Base-by-base conservation (phyloP, 148 eudicot genomes). In the Spergularia marina region DNA sequence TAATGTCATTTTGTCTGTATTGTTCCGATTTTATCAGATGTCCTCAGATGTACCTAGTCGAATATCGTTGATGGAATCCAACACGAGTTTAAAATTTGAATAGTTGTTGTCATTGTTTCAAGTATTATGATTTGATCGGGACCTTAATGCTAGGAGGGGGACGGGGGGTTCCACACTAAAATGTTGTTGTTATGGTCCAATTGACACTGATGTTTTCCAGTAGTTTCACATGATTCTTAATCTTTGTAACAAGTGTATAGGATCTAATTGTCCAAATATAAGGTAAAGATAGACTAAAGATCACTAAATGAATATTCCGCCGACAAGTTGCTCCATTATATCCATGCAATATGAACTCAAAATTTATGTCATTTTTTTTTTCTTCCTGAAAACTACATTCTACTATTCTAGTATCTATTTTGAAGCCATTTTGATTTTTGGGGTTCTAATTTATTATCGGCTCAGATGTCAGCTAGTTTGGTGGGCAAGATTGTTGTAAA, bases 281-380 rank as follows among this genome's bases (percentile, higher is more conserved):
- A 47, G 70, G 23, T 68, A 30, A 73, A 23, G 25, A n/a, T n/a
- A n/a, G n/a, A 23, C 25, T 23, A 23, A 20, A 68, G 80, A 77
- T 77, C 15, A 62, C 13, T 2, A 53, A 40, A 34, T 77, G 81
- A 77, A 77, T 81, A 81, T 77, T 77, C 84, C 54, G 36, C 54
- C 52, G 39, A 81, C 80, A 77, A 77, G 68, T 80, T 44, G 83
- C 68, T 40, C 60, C 36, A 23, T 72, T 71, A 36, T 71, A 41
- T 67, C 21, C 4, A 53, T 44, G 49, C 49, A 44, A 44, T 44
- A 44, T 44, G 8, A 9, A 44, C 49, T 9, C 49, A 2, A 44
- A 44, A 44, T 6, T 44, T 47, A 18, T 16, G 56, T 16, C 3
- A 52, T 16, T 8, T 39, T 44, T 40, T 25, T 6, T 30, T 30